These are phyloP conservation scores for Castanea mollissima DNA, from an alignment of 306 rosid species.

Conservation along the genomic window DNA sequence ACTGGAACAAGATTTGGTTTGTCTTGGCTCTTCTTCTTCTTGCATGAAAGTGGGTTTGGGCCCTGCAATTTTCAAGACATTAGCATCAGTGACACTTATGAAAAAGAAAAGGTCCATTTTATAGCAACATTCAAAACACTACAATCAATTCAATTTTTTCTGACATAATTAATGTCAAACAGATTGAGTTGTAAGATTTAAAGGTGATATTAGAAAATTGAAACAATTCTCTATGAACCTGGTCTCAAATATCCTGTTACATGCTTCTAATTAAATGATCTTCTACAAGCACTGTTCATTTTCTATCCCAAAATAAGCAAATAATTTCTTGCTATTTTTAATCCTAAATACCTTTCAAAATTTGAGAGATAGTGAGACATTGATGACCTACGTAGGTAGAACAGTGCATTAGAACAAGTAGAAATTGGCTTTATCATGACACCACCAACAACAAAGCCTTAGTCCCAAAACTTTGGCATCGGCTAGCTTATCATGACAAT, in stretches of 20 bases:
- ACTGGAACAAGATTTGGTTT: constrained; percentile 27
- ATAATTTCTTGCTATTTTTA: not conserved
- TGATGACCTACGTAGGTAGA: not conserved
- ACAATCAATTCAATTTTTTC: not conserved
- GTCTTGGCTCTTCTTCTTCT: constrained; percentile 59
- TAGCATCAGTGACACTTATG: not conserved
- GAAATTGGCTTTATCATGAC: not conserved
- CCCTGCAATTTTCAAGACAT: constrained; percentile 51
- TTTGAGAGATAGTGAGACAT: not conserved
- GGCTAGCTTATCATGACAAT: not conserved
- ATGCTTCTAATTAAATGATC: not conserved
- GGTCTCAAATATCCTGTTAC: not conserved
- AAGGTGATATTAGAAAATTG: not conserved
- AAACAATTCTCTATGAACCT: not conserved
- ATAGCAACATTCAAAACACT: not conserved
- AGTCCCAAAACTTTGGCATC: too few species aligned
- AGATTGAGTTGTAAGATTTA: not conserved
- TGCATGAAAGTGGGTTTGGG: constrained; percentile 90
- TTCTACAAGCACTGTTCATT: not conserved
- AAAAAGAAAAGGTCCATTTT: not conserved
- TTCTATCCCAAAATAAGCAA: not conserved
- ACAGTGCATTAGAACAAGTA: not conserved
- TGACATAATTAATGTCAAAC: not conserved
- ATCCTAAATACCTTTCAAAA: not conserved
- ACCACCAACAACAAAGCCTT: too few species aligned